Evolutionary conservation across 1,284 basidiomycete species (phyloP).

Genomic region (Macrocystidia cucumis): DNA sequence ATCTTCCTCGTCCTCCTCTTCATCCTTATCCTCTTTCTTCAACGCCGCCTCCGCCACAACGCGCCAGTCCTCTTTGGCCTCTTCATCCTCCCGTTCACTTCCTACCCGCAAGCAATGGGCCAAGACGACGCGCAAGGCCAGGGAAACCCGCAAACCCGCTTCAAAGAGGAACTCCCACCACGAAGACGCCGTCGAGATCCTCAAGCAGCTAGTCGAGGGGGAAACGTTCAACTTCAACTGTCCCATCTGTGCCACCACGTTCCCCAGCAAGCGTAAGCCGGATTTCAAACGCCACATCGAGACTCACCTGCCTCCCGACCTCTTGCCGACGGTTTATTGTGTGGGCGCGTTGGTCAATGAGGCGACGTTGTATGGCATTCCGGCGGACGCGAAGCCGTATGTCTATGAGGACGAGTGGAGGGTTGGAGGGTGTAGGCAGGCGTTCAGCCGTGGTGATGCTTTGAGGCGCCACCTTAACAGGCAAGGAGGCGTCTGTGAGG

Average conservation of each 20-base stretch:
- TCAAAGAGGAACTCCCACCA: constrained; percentile 9
- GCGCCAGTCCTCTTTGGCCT: background rate
- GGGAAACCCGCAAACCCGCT: constrained; percentile 16
- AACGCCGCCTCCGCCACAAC: background rate
- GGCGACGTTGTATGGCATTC: constrained; percentile 17
- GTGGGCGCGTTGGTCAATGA: constrained; percentile 33
- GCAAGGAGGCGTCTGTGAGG: constrained; percentile 29
- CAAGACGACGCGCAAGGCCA: constrained; percentile 20
- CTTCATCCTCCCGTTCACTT: constrained; percentile 1
- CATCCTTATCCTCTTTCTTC: background rate
- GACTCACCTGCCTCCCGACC: constrained; percentile 35
- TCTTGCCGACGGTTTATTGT: constrained; percentile 24
- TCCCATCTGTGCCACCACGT: constrained; percentile 23
- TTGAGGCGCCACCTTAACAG: constrained; percentile 47
- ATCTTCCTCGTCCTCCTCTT: constrained; percentile 4
- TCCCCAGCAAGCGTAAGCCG: constrained; percentile 34
- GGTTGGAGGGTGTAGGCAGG: constrained; percentile 41
- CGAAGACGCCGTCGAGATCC: constrained; percentile 14
- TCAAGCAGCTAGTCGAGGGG: constrained; percentile 4
- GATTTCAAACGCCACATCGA: constrained; percentile 46
- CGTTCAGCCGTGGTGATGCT: constrained; percentile 49
- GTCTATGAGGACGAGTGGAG: constrained; percentile 24
- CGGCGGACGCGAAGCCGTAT: constrained; percentile 19
- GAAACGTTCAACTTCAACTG: constrained; percentile 19
- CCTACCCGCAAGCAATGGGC: constrained; percentile 9